These are phyloP conservation scores for Eutrema heterophyllum DNA, from an alignment of 345 rosid genomes.

Conservation along the genomic window DNA sequence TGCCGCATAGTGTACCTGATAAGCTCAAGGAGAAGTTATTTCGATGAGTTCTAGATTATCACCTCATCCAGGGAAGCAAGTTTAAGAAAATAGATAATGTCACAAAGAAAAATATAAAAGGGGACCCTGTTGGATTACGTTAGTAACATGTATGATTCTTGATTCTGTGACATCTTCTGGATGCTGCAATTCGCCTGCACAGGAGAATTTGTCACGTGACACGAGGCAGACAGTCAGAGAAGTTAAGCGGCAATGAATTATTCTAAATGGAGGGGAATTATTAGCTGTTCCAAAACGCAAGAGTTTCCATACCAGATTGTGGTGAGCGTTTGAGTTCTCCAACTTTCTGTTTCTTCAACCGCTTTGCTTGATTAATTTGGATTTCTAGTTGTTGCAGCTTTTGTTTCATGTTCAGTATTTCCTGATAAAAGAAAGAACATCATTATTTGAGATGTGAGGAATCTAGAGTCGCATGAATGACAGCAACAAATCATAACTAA, in stretches of 20 bases:
- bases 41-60: neutral
- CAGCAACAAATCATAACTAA: neutral
- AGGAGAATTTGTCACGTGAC: constrained; percentile 2
- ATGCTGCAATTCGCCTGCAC: constrained; percentile 25
- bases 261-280: neutral
- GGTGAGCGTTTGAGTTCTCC: constrained; percentile 9
- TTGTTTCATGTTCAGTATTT: constrained; percentile 33
- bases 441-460: neutral
- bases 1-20: constrained; percentile 43
- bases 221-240: neutral
- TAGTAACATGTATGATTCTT: constrained; percentile 31
- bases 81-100: neutral
- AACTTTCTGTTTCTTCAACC: constrained; percentile 24
- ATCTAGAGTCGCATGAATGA: neutral
- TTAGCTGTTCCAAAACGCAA: neutral
- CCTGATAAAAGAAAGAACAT: constrained; percentile 23
- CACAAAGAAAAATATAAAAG: neutral
- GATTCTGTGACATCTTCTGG: constrained; percentile 26
- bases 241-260: neutral
- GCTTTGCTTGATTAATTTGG: constrained; percentile 30
- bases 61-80: neutral
- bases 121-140: constrained; percentile 20
- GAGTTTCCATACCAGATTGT: constrained; percentile 27
- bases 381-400: constrained; percentile 35
- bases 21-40: neutral